Evolutionary conservation across 2,329 filamentous ascomycete genomes (phyloP), one percentile per base, ranked within the genome.

Genomic region (Fragosphaeria purpurea): DNA sequence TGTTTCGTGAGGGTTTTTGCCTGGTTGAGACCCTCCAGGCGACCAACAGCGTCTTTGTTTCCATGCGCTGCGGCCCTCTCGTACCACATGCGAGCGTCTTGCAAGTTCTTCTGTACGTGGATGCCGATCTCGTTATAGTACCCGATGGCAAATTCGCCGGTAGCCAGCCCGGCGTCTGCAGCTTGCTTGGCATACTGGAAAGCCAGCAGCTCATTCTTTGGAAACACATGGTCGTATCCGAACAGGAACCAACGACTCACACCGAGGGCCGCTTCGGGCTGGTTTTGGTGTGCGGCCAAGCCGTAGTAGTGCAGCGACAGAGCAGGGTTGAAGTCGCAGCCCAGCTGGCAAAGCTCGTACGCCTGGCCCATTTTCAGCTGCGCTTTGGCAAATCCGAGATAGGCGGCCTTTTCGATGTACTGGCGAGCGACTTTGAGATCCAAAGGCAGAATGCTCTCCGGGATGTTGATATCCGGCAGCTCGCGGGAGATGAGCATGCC

Each of bases 231-330:
- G 58, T 97, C 91, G 57, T 93, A 90, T 3, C 93, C 93, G 61
- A 95, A 97, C 33, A 98, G 75, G 63, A 97, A 98, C 93, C 93
- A 98, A 67, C 95, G 93, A 67, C 91, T 97, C 54, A 98, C 89
- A 33, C 91, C 89, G 68, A 98, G 86, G 53, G 95, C 89, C 0
- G 91, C 93, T 65, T 98, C 93, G 0, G 89, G 76, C 60, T 97
- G 89, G 13, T 90, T 91, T 68, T 97, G 93, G 57, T 86, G 83
- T 10, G 93, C 86, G 30, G 93, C 91, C 35, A 98, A 76, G 39
- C 88, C 88, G 62, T 97, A 96, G 71, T 98, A 98, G 64, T 98
- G 93, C 49, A 98, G 70, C 1, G 91, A 97, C 52, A 94, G 77
- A 1, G 88, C 85, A 1, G 93, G 90, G 60, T 94, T 89, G 67